A percentile compares a stretch with the other conserved stretches of the same genome.
Evolutionary conservation across 1,284 basidiomycete genomes (phyloP).

Genomic region (Tylopilus sp.): DNA sequence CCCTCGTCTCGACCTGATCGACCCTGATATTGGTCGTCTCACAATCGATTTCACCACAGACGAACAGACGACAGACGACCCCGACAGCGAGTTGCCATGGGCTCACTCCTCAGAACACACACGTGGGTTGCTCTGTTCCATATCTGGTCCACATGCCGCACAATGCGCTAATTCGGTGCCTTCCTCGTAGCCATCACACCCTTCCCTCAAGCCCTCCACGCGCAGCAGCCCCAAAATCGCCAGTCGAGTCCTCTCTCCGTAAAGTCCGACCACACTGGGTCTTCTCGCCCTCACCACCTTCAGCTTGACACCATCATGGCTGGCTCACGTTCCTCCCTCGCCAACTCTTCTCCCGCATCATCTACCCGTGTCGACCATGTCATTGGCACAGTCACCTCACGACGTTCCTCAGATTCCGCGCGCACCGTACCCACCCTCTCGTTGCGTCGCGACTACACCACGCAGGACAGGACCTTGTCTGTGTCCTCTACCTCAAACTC

Average conservation of each 20-base stretch:
- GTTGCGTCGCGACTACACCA: conserved; percentile 53
- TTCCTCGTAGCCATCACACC: conserved; percentile 27
- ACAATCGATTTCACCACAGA: conserved; percentile 54
- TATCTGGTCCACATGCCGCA: conserved; percentile 30
- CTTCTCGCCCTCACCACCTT: conserved; percentile 44
- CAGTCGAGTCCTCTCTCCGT: conserved; percentile 38
- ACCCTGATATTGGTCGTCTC: conserved; percentile 50
- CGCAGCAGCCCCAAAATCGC: conserved; percentile 31
- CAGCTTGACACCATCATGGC: conserved; percentile 48
- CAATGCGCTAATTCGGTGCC: conserved; percentile 30
- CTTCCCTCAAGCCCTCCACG: conserved; percentile 24
- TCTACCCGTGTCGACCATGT: conserved; percentile 50
- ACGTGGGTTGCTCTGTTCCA: conserved; percentile 32
- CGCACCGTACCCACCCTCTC: conserved; percentile 46
- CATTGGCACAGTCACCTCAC: conserved; percentile 28
- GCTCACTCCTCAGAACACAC: conserved; percentile 41
- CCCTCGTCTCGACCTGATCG: conserved; percentile 53
- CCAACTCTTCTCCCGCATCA: conserved; percentile 54
- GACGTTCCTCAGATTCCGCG: conserved; percentile 58
- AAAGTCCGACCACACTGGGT: conserved; percentile 25
- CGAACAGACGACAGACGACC: conserved; percentile 41
- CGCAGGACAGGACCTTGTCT: conserved; percentile 71
- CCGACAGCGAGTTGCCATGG: conserved; percentile 65
- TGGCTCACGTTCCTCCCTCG: conserved; percentile 39
- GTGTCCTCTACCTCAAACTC: conserved; percentile 62